Evolutionary conservation across 192 early-diverging fungal species (phyloP).

Genomic region (Podila epigama): DNA sequence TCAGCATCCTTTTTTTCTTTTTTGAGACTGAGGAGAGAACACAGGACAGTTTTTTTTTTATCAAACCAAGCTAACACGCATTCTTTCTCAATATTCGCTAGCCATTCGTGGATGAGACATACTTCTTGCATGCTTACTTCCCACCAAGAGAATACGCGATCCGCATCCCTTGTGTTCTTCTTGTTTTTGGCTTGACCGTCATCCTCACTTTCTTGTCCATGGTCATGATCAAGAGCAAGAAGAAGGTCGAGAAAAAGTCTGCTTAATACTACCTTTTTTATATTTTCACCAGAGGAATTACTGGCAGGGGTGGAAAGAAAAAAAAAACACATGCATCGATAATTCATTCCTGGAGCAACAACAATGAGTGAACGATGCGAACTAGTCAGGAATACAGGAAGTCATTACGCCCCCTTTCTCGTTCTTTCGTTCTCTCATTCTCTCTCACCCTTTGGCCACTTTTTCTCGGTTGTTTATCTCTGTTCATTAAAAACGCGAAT

Average conservation of each 20-base stretch:
- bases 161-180: slow-evolving; percentile 80
- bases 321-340: neutral
- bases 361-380: neutral
- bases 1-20: too few species aligned
- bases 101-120: slow-evolving; percentile 85
- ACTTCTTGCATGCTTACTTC: slow-evolving; percentile 80
- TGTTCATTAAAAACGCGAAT: too few species aligned
- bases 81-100: slow-evolving; percentile 32
- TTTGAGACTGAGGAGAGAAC: too few species aligned
- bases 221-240: slow-evolving; percentile 83
- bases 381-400: too few species aligned
- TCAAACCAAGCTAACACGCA: neutral
- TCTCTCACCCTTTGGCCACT: too few species aligned
- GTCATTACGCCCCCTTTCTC: too few species aligned
- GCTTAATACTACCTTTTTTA: too few species aligned
- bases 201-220: slow-evolving; percentile 82
- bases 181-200: slow-evolving; percentile 79
- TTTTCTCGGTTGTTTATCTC: too few species aligned
- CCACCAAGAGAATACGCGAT: slow-evolving; percentile 88
- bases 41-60: too few species aligned
- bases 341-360: neutral
- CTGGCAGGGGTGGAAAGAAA: too few species aligned
- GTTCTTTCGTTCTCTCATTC: too few species aligned
- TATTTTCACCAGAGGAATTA: too few species aligned
- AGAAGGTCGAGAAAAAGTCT: slow-evolving; percentile 77